Base-by-base conservation (phyloP, 768 basidiomycete species). In the Tulasnella sp. region DNA sequence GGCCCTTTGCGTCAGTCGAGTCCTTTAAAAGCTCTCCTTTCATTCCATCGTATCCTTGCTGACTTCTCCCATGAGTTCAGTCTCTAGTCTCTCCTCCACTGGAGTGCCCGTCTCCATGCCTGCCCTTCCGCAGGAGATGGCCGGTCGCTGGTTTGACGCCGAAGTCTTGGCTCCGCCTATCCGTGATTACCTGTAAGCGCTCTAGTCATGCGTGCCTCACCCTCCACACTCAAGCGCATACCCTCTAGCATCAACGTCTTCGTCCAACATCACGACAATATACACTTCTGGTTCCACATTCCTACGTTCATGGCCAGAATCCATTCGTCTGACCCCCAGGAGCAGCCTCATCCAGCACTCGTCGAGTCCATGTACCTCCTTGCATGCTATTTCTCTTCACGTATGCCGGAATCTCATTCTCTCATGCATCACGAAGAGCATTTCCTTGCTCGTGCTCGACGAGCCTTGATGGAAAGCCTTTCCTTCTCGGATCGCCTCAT, bases 301-400 rank as follows among this genome's bases (percentile, higher is more conserved):
- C 55, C 55, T 11, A 45, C 42, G 4, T 57, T 57, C 19, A 9
- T 45, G 37, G 37, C 34, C 15, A 36, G 55, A 46, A 32, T 45
- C 19, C 7, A 25, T 45, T 46, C 39, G 5, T 27, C 53, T 23
- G n/a, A 6, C 25, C 29, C 45, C 7, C 23, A 32, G n/a, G 19
- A 57, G 11, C 40, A n/a, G 34, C 58, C 58, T n/a, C 60, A 61
- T 45, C 46, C 59, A 4, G 40, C 48, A 6, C 39, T 61, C 21
- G 34, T 51, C 29, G 57, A 61, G 15, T 27, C 60, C 12, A 61
- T 61, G 35, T 61, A 60, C 37, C 60, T 61, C 25, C 46, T 61
- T 21, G 49, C 46, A 15, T 59, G 59, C 37, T 60, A 61, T 29
- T 61, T 61, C 48, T 19, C 27, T 7, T 57, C 55, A 32, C 55